Evolutionary conservation across 352 stramenopile genomes (phyloP).

Genomic region (Pythium aristosporum): DNA sequence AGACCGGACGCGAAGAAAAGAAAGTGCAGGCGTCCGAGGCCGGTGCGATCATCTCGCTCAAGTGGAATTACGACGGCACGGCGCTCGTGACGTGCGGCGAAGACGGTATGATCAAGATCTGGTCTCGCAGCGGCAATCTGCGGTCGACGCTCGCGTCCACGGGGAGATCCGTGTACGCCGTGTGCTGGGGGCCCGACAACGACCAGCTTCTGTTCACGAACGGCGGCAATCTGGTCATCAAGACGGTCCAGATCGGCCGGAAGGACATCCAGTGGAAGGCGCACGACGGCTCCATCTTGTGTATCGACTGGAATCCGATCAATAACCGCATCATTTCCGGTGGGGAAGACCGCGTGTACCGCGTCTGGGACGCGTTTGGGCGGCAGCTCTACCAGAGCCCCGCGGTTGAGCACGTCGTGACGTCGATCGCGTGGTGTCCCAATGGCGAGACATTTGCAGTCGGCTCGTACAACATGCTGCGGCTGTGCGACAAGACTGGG

Average conservation of each 20-base stretch:
- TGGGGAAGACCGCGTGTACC: conserved; percentile 92
- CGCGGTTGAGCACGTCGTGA: conserved; percentile 87
- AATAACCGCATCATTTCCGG: conserved; percentile 91
- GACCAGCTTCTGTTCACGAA: conserved; percentile 90
- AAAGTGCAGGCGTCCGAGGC: conserved; percentile 76
- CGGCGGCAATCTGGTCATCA: conserved; percentile 89
- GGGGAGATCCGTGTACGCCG: conserved; percentile 79
- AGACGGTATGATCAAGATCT: conserved; percentile 94
- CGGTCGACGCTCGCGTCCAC: conserved; percentile 85
- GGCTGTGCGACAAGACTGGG: conserved; percentile 91
- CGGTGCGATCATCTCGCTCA: conserved; percentile 87
- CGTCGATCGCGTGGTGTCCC: conserved; percentile 89
- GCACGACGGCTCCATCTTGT: conserved; percentile 89
- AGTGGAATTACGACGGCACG: conserved; percentile 93
- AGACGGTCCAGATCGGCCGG: conserved; percentile 86
- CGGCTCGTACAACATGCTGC: conserved; percentile 91
- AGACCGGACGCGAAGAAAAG: conserved; percentile 91
- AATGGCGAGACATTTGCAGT: conserved; percentile 91
- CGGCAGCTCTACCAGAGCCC: conserved; percentile 88
- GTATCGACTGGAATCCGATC: conserved; percentile 93
- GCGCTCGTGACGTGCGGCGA: conserved; percentile 90
- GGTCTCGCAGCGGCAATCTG: conserved; percentile 85
- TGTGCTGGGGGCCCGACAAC: conserved; percentile 91
- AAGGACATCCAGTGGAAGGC: conserved; percentile 91
- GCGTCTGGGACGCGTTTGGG: conserved; percentile 92